A percentile compares a stretch with the other conserved stretches of the same genome.
Evolutionary conservation across 495 filamentous ascomycete species (phyloP).

Genomic region (Trichoderma parareesei): DNA sequence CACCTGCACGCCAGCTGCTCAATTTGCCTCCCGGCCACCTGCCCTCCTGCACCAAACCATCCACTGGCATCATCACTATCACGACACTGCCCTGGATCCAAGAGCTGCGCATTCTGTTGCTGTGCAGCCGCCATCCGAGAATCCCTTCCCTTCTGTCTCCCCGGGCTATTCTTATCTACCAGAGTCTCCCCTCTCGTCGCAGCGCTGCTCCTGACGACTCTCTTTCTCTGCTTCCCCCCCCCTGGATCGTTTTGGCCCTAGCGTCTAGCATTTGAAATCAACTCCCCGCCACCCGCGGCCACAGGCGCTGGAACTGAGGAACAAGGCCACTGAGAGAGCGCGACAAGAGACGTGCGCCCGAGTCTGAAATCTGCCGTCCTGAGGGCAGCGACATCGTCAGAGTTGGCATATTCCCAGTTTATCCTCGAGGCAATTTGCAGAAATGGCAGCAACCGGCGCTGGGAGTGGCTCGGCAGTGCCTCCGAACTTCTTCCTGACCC

Average conservation of each 20-base stretch:
- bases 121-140: not conserved
- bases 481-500: constrained; percentile 53
- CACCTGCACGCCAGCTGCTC: not conserved
- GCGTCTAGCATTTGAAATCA: constrained; percentile 9
- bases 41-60: not conserved
- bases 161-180: not conserved
- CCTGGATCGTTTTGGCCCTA: not conserved
- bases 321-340: not conserved
- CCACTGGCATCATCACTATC: not conserved
- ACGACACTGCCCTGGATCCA: not conserved
- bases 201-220: not conserved
- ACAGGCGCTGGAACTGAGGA: not conserved
- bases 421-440: not conserved
- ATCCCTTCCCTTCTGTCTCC: too few relatives aligned
- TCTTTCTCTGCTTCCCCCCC: not conserved
- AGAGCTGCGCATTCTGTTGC: not conserved
- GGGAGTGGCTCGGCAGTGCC: constrained; percentile 4
- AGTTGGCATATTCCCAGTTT: not conserved
- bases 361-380: not conserved
- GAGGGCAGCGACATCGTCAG: not conserved
- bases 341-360: not conserved
- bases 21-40: constrained; percentile 2
- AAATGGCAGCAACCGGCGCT: constrained; percentile 10
- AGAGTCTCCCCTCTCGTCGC: not conserved
- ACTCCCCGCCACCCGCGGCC: constrained; percentile 6